Evolutionary conservation across 768 basidiomycete genomes (phyloP).

Genomic region (Hygrophoropsis aurantiaca): DNA sequence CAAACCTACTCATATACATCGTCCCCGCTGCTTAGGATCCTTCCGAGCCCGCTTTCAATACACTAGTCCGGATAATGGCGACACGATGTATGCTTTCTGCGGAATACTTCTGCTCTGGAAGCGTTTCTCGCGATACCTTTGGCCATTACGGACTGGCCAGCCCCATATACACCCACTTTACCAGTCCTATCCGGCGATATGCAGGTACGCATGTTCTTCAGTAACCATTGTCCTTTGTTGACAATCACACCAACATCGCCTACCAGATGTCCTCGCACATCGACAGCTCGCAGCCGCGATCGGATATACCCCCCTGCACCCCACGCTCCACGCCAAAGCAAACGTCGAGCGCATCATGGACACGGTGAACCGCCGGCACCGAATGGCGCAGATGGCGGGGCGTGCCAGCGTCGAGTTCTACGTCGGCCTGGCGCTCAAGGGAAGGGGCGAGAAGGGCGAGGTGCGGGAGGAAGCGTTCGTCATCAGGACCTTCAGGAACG

Average conservation of each 20-base stretch:
- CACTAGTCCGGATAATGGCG: conserved; percentile 97
- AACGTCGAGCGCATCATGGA: conserved; percentile 86
- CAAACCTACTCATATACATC: not conserved
- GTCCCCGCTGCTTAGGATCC: conserved; percentile 57
- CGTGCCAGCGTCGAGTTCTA: conserved; percentile 98
- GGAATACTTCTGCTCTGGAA: conserved; percentile 97
- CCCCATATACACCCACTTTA: conserved; percentile 97
- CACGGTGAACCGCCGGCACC: conserved; percentile 87
- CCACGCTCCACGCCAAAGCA: conserved; percentile 82
- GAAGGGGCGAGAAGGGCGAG: conserved; percentile 43
- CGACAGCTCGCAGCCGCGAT: conserved; percentile 92
- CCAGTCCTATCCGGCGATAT: conserved; percentile 95
- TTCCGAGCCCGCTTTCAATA: conserved; percentile 88
- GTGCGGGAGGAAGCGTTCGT: conserved; percentile 88
- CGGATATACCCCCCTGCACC: conserved; percentile 77
- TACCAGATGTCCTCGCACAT: conserved; percentile 85
- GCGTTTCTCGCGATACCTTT: conserved; percentile 88
- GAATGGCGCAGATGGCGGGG: conserved; percentile 97
- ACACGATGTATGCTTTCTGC: conserved; percentile 98
- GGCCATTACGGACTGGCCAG: conserved; percentile 98
- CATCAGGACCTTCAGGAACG: conserved; percentile 92
- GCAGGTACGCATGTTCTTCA: conserved; percentile 59
- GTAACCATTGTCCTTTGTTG: too few species aligned
- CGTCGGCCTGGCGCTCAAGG: conserved; percentile 88
- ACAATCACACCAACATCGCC: too few species aligned